These are phyloP conservation scores for Monosporascus sp. DNA, from an alignment of 2,329 filamentous ascomycete genomes.

Conservation along the genomic window DNA sequence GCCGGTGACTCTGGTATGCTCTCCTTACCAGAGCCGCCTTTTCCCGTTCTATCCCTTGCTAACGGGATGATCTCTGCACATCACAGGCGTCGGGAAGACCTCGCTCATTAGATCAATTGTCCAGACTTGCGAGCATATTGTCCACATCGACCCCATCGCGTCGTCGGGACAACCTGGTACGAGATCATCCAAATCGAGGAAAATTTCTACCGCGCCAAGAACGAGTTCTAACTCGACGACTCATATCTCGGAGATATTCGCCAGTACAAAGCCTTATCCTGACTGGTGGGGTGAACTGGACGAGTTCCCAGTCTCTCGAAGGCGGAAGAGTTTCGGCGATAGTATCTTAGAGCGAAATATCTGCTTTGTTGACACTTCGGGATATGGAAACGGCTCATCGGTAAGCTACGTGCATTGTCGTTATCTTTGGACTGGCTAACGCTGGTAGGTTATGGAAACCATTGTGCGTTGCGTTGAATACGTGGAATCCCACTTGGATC, in stretches of 20 bases:
- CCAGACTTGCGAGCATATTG: conserved; percentile 83
- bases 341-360: conserved; percentile 83
- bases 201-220: conserved; percentile 11
- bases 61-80: conserved; percentile 7
- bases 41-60: conserved; percentile 8
- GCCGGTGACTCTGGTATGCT: conserved; percentile 68
- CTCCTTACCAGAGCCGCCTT: conserved; percentile 1
- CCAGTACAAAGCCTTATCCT: conserved; percentile 79
- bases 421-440: conserved; percentile 8
- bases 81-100: conserved; percentile 75
- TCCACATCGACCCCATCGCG: conserved; percentile 73
- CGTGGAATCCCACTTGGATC: conserved; percentile 63
- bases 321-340: conserved; percentile 68
- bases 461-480: conserved; percentile 63
- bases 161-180: conserved; percentile 20
- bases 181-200: conserved; percentile 6
- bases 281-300: conserved; percentile 84
- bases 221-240: conserved; percentile 26
- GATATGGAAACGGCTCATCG: conserved; percentile 49
- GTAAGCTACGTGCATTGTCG: conserved; percentile 32
- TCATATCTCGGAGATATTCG: conserved; percentile 63
- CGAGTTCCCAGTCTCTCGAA: conserved; percentile 51
- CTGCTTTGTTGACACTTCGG: conserved; percentile 85
- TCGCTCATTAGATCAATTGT: conserved; percentile 85
- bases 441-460: conserved; percentile 39